These are phyloP conservation scores for Boletus eberwhitei DNA, from an alignment of 768 basidiomycete species.

Conservation along the genomic window DNA sequence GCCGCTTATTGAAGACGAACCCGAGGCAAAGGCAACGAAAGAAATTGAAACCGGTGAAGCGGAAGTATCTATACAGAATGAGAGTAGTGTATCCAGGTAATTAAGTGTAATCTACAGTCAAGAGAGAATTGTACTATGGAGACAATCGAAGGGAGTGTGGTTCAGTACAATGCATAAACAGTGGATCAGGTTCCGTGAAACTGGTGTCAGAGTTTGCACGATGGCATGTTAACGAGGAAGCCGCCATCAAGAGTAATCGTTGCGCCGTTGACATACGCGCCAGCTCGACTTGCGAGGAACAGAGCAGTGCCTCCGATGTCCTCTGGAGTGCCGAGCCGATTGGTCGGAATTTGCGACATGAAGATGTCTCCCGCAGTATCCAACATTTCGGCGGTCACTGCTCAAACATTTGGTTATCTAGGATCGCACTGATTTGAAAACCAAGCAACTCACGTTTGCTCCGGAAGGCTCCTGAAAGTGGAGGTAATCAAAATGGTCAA, in stretches of 20 bases:
- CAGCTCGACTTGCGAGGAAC: slow-evolving; percentile 59
- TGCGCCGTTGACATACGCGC: slow-evolving; percentile 61
- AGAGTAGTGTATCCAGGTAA: background rate
- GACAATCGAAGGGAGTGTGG: background rate
- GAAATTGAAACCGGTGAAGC: background rate
- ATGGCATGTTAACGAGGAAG: slow-evolving; percentile 40
- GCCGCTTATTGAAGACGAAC: slow-evolving; percentile 6
- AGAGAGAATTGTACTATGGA: background rate
- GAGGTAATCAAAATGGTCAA: background rate
- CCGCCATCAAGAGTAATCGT: slow-evolving; percentile 65
- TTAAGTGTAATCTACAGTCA: slow-evolving; percentile 6
- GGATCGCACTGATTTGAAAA: background rate
- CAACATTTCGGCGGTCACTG: slow-evolving; percentile 57
- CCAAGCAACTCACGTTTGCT: slow-evolving; percentile 37
- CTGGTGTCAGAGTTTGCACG: slow-evolving; percentile 29
- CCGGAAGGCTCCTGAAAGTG: slow-evolving; percentile 34
- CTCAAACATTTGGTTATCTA: background rate
- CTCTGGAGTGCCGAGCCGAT: slow-evolving; percentile 57
- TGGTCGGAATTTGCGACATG: slow-evolving; percentile 42
- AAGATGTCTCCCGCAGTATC: slow-evolving; percentile 43
- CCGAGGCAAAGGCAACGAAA: slow-evolving; percentile 5
- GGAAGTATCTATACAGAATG: slow-evolving; percentile 3
- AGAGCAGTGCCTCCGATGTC: slow-evolving; percentile 63
- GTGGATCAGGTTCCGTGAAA: background rate
- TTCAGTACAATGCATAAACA: background rate